These are phyloP conservation scores for Pueraria montana DNA, from an alignment of 306 rosid genomes.

Conservation along the genomic window DNA sequence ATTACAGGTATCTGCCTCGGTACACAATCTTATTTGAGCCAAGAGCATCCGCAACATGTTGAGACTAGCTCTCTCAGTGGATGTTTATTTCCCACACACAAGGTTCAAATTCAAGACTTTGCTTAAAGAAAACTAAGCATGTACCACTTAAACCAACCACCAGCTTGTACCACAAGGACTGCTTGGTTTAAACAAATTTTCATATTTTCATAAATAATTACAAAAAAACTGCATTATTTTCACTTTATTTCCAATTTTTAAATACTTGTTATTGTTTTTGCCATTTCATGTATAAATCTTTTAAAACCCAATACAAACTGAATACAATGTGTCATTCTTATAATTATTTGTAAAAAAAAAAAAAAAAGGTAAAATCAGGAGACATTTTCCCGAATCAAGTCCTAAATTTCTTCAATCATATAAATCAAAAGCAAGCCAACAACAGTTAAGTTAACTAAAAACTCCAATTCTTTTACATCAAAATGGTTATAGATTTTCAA, in stretches of 20 bases:
- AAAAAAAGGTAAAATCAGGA: too few relatives aligned
- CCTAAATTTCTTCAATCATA: too few relatives aligned
- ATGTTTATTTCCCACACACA: neutral
- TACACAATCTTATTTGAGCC: neutral
- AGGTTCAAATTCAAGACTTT: neutral
- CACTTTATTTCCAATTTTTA: neutral
- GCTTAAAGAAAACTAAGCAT: neutral
- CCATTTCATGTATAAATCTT: neutral
- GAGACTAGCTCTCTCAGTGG: neutral
- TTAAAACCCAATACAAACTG: neutral
- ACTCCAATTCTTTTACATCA: constrained; percentile 3
- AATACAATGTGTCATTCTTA: too few relatives aligned
- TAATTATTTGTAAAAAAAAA: too few relatives aligned
- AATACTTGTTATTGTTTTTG: neutral
- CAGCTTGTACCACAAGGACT: neutral
- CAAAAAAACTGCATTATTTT: neutral
- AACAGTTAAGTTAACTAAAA: neutral
- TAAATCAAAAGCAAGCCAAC: neutral
- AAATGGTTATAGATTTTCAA: neutral
- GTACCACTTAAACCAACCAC: neutral
- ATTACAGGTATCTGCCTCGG: neutral
- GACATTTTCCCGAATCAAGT: too few relatives aligned
- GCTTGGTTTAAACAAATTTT: neutral
- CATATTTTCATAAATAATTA: neutral
- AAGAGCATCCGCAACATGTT: neutral